A percentile compares a stretch with the other conserved stretches of the same genome.
Conservation (phyloP, 768 basidiomycete species). For the Rhodotorula diobovata region DNA sequence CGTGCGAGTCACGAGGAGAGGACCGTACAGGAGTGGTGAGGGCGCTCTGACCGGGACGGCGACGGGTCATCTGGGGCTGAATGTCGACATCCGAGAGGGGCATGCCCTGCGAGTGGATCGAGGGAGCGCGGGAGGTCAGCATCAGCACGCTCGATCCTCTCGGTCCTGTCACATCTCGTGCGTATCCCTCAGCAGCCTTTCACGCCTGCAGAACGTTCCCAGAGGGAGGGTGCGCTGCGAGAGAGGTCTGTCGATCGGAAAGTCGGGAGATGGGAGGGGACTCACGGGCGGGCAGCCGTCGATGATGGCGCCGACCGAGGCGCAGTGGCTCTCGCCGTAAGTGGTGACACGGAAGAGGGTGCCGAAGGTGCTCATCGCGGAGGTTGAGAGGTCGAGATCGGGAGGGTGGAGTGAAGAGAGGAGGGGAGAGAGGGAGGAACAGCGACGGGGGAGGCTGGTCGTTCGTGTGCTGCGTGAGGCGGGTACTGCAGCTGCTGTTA, state of each 20-base stretch:
- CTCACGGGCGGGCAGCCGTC: constrained; percentile 93
- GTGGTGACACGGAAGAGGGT: constrained; percentile 88
- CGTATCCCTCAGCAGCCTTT: not conserved
- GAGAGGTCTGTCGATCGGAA: not conserved
- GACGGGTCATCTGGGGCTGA: constrained; percentile 81
- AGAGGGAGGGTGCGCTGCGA: not conserved
- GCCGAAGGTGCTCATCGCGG: constrained; percentile 88
- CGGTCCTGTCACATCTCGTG: no score
- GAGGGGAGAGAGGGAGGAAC: no score
- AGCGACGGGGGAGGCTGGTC: no score
- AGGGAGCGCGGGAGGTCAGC: not conserved
- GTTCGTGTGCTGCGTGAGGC: no score
- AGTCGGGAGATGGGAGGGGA: constrained; percentile 6
- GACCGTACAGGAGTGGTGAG: constrained; percentile 79
- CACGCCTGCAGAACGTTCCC: not conserved
- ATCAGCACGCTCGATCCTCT: no score
- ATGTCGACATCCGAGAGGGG: constrained; percentile 74
- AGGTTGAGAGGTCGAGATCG: not conserved
- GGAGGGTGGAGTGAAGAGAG: no score
- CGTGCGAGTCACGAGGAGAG: not conserved
- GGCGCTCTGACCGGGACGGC: constrained; percentile 91
- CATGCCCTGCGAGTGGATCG: constrained; percentile 60
- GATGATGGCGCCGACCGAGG: constrained; percentile 93
- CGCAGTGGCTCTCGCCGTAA: constrained; percentile 95
- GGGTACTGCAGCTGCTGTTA: no score